These are phyloP conservation scores for Pleurotus sapidus DNA, from an alignment of 768 basidiomycete species.

Conservation along the genomic window DNA sequence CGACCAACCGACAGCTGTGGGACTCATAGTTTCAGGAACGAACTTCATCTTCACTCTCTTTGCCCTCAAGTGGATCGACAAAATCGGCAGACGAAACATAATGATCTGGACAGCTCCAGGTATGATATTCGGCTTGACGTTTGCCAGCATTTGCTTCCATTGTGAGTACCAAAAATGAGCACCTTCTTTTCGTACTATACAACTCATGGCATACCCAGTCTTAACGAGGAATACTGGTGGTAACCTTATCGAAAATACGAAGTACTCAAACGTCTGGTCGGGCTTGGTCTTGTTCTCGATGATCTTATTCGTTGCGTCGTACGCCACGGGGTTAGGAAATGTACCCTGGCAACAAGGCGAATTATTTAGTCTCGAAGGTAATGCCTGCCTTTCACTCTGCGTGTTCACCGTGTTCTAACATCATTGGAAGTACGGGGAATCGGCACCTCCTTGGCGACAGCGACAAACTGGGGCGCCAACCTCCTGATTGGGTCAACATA, in stretches of 20 bases:
- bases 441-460: conserved; percentile 71
- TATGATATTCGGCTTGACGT: conserved; percentile 63
- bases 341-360: conserved; percentile 90
- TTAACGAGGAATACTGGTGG: conserved; percentile 62
- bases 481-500: conserved; percentile 79
- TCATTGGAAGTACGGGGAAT: conserved; percentile 60
- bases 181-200: no score
- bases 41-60: conserved; percentile 79
- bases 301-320: conserved; percentile 81
- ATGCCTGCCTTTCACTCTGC: conserved; percentile 6
- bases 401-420: no score
- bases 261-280: conserved; percentile 63
- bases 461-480: conserved; percentile 78
- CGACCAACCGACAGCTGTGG: conserved; percentile 78
- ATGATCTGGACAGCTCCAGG: conserved; percentile 72
- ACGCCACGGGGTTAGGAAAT: conserved; percentile 76
- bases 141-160: conserved; percentile 65
- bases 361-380: conserved; percentile 74
- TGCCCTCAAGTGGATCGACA: conserved; percentile 73
- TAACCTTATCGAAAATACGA: conserved; percentile 52
- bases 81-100: conserved; percentile 64
- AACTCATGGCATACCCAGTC: conserved; percentile 27
- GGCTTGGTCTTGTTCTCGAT: conserved; percentile 73
- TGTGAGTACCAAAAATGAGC: conserved; percentile 36
- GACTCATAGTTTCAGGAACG: conserved; percentile 73